Evolutionary conservation across 2,329 filamentous ascomycete species (phyloP), one percentile per base, ranked within the genome.

Genomic region (Monosporascus sp.): DNA sequence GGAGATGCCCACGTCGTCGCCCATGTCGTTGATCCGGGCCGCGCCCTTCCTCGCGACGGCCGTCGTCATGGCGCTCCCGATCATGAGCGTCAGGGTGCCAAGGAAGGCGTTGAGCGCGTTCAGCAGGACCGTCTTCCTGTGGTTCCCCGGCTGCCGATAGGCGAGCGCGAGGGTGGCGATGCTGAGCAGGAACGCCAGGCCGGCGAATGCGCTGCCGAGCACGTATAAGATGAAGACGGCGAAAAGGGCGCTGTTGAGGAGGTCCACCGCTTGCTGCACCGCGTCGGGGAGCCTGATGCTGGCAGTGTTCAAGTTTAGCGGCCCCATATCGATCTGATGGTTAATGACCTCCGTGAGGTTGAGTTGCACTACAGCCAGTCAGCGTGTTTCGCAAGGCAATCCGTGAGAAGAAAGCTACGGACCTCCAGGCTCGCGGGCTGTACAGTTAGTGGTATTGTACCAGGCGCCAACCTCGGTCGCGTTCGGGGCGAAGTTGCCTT

Each of bases 201-300:
- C 76, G 2, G 74, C 67, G 58, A 75, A 69, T 18, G 64, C 70
- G 47, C 72, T 65, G 51, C 68, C 72, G 2, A 81, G 56, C 41
- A 76, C 71, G 64, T 77, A 81, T 52, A 82, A 64, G 49, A 78
- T 66, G 62, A 78, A 77, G 48, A 79, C 65, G 25, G 70, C 73
- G n/a, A 76, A 64, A 5, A 81, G 70, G n/a, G 73, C 68, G 17
- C 65, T 63, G 61, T 81, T 80, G 62, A 82, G 67, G n/a, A 71
- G 65, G 65, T 78, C 69, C 58, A 83, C 62, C n/a, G 73, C 72
- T 43, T 74, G 65, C 54, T 76, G 71, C 53, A 83, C 70, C 35
- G 67, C 68, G 7, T 72, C 57, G 15, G 74, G 73, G 62, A 76
- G 73, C 54, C 74, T 64, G n/a, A 82, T 66, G 49, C 76, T 71